A percentile compares a stretch with the other conserved stretches of the same genome.
Evolutionary conservation across 2,329 filamentous ascomycete genomes (phyloP).

Genomic region (Sporothrix phasma): DNA sequence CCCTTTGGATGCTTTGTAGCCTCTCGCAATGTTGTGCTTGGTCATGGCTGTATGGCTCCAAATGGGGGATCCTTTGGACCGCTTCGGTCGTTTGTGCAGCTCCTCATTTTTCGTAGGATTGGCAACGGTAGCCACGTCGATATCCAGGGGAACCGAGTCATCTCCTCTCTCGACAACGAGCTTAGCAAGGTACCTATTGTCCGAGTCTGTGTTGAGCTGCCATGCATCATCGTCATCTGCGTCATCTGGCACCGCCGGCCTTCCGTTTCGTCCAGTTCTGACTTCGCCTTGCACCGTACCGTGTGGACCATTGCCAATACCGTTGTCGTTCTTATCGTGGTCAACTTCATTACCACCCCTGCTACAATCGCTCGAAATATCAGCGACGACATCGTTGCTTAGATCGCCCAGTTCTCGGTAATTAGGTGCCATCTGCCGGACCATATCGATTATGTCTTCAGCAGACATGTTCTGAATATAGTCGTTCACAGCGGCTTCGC

Average conservation of each 20-base stretch:
- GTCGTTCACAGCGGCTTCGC: slow-evolving; percentile 53
- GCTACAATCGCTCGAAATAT: not conserved
- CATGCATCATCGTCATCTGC: slow-evolving; percentile 20
- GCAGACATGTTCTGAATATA: slow-evolving; percentile 59
- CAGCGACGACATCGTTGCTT: slow-evolving; percentile 30
- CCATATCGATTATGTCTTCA: slow-evolving; percentile 28
- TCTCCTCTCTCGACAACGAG: slow-evolving; percentile 50
- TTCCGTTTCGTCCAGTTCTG: too few species aligned
- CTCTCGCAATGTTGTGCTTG: not conserved
- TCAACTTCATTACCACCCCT: not conserved
- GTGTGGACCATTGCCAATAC: not conserved
- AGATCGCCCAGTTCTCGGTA: slow-evolving; percentile 35
- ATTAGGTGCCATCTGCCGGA: slow-evolving; percentile 23
- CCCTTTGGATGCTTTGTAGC: slow-evolving; percentile 18
- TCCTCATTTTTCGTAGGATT: not conserved
- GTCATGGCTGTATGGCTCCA: not conserved
- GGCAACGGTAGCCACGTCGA: slow-evolving; percentile 19
- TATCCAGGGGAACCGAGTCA: slow-evolving; percentile 48
- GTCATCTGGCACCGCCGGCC: slow-evolving; percentile 10
- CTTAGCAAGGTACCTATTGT: slow-evolving; percentile 53
- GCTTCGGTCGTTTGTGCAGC: not conserved
- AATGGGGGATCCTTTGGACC: not conserved
- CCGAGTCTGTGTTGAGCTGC: slow-evolving; percentile 41
- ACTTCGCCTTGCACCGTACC: not conserved
- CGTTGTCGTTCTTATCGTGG: not conserved